Evolutionary conservation across 2,329 filamentous ascomycete genomes (phyloP).

Genomic region (Exophiala alcalophila): DNA sequence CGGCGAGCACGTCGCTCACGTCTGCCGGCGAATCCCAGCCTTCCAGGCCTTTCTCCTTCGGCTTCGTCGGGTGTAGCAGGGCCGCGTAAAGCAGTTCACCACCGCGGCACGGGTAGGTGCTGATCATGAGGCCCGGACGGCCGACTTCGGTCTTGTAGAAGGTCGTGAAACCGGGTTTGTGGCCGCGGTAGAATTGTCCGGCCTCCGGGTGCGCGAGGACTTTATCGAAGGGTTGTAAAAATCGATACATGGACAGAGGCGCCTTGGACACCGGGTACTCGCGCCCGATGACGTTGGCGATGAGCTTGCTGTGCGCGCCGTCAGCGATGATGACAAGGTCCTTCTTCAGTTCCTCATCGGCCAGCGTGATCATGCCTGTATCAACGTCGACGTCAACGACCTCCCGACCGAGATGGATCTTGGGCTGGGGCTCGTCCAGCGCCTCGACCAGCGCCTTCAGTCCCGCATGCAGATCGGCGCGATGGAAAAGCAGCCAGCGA

Average conservation of each 20-base stretch:
- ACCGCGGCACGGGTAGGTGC: constrained; percentile 22
- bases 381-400: constrained; percentile 30
- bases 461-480: constrained; percentile 33
- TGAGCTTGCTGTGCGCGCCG: constrained; percentile 27
- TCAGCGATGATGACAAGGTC: constrained; percentile 37
- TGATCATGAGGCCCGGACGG: constrained; percentile 17
- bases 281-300: constrained; percentile 15
- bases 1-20: constrained; percentile 14
- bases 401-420: constrained; percentile 28
- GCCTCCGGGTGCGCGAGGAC: constrained; percentile 16
- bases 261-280: constrained; percentile 11
- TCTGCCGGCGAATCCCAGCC: constrained; percentile 20
- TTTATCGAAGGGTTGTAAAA: constrained; percentile 18
- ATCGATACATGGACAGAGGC: constrained; percentile 23
- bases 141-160: constrained; percentile 21
- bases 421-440: constrained; percentile 8
- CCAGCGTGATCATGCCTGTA: constrained; percentile 25
- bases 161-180: constrained; percentile 12
- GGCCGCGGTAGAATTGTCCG: constrained; percentile 20
- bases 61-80: constrained; percentile 22
- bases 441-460: constrained; percentile 27
- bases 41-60: constrained; percentile 13
- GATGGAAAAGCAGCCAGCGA: constrained; percentile 31
- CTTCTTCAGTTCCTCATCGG: constrained; percentile 27
- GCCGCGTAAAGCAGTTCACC: constrained; percentile 18